Evolutionary conservation across 164 flowering plant species (phyloP).

Genomic region (Sedum album): DNA sequence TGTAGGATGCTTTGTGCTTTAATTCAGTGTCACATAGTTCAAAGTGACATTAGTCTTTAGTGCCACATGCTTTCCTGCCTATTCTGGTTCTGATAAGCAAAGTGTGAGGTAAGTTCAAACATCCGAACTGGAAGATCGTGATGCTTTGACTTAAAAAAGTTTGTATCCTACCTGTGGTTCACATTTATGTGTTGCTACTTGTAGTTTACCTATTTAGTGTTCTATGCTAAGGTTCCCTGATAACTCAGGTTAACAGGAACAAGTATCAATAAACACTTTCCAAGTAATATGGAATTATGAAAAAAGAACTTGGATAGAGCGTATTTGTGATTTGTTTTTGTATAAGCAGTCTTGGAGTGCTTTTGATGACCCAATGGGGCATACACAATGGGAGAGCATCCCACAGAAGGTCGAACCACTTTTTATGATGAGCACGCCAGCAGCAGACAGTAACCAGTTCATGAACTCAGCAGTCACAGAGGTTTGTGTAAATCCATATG

Average conservation of each 20-base stretch:
- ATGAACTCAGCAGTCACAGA: constrained; percentile 22
- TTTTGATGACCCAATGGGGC: constrained; percentile 34
- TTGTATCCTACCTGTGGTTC: not conserved
- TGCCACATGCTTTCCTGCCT: constrained; percentile 1
- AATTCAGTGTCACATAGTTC: not conserved
- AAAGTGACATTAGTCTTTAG: not conserved
- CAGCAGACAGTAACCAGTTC: constrained; percentile 23
- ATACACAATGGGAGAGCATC: constrained; percentile 12
- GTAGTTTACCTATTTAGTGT: not conserved
- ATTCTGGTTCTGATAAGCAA: not conserved
- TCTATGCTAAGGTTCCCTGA: not conserved
- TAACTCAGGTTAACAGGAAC: not conserved
- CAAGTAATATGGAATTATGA: not conserved
- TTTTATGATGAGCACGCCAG: constrained; percentile 15
- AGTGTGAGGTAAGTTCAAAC: too few relatives aligned
- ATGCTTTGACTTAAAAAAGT: not conserved
- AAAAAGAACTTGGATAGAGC: not conserved
- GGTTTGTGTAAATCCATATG: constrained; percentile 21
- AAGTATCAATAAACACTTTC: not conserved
- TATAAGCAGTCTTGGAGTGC: constrained; percentile 64
- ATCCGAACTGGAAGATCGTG: not conserved
- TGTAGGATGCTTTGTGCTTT: too few relatives aligned
- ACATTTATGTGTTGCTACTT: not conserved
- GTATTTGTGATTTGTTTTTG: not conserved
- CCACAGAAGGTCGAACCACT: constrained; percentile 22